Conservation (phyloP, 176 grass and related monocot species). For the Alopecurus myosuroides region DNA sequence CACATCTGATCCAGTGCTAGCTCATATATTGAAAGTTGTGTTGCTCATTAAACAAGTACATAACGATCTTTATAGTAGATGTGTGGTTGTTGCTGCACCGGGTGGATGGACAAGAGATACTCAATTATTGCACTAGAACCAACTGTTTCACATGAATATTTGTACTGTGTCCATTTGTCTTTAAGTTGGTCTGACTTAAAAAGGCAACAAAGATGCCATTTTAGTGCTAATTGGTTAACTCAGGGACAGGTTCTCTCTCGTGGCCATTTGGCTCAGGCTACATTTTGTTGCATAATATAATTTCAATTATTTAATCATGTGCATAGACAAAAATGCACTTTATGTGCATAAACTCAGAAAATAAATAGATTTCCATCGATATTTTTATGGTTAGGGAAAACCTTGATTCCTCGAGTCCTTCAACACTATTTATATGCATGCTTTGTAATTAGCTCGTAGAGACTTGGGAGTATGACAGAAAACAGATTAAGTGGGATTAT, state of each 20-base stretch:
- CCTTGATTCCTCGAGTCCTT: not conserved
- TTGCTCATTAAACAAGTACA: constrained; percentile 21
- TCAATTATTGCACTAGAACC: constrained; percentile 35
- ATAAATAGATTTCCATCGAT: not conserved
- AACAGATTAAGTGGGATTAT: not conserved
- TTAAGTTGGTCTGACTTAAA: constrained; percentile 33
- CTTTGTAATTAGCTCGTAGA: not conserved
- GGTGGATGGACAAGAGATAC: constrained; percentile 25
- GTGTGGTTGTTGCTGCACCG: constrained; percentile 17
- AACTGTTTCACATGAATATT: constrained; percentile 28
- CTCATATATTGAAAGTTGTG: constrained; percentile 19
- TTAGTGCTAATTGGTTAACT: constrained; percentile 3
- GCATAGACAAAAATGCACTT: constrained; percentile 17
- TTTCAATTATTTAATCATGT: not conserved
- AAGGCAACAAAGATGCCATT: constrained; percentile 19
- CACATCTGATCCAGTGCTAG: constrained; percentile 27
- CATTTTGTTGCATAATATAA: constrained; percentile 5
- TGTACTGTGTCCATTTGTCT: constrained; percentile 39
- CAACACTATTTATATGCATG: not conserved
- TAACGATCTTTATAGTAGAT: constrained; percentile 17
- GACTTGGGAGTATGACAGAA: not conserved
- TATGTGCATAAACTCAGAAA: not conserved
- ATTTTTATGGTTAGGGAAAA: constrained; percentile 9
- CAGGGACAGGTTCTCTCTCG: not conserved
- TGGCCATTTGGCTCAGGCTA: not conserved